Conservation (phyloP, 176 grass and related monocot genomes). For the Avena eriantha region DNA sequence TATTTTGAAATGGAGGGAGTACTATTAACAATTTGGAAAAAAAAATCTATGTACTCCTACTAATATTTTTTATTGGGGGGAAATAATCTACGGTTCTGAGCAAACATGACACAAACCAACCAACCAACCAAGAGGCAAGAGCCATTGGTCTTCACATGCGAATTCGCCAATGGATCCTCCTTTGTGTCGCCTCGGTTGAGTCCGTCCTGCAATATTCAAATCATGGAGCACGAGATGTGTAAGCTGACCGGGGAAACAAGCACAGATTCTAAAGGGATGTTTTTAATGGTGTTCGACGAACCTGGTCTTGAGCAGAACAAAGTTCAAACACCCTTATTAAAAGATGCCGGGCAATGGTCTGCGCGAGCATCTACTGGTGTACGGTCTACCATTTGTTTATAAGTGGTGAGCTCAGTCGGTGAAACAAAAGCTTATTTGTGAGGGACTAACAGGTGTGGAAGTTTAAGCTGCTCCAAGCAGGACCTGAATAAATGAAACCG, state of each 20-base stretch:
- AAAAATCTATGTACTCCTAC: conserved; percentile 1
- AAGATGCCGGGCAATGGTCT: conserved; percentile 44
- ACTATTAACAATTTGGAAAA: background rate
- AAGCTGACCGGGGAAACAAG: conserved; percentile 40
- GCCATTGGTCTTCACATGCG: conserved; percentile 42
- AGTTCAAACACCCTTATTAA: conserved; percentile 43
- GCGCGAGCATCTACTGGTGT: conserved; percentile 14
- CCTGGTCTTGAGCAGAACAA: conserved; percentile 31
- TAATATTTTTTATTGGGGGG: too few relatives aligned
- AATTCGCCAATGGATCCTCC: background rate
- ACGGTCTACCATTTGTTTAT: conserved; percentile 27
- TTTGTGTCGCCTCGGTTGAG: background rate
- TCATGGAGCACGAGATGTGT: conserved; percentile 37
- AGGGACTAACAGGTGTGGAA: background rate
- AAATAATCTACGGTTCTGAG: conserved; percentile 36
- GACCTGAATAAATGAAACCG: conserved; percentile 17
- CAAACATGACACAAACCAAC: conserved; percentile 13
- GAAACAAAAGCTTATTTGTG: background rate
- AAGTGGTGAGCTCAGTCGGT: background rate
- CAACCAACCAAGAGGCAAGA: conserved; percentile 38
- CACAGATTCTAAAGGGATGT: conserved; percentile 44
- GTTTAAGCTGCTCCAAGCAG: background rate
- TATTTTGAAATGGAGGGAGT: too few relatives aligned
- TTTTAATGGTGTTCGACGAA: conserved; percentile 44
- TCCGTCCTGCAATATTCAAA: conserved; percentile 51